Base-by-base conservation (phyloP, 768 basidiomycete genomes). In the Collybia mongolica region DNA sequence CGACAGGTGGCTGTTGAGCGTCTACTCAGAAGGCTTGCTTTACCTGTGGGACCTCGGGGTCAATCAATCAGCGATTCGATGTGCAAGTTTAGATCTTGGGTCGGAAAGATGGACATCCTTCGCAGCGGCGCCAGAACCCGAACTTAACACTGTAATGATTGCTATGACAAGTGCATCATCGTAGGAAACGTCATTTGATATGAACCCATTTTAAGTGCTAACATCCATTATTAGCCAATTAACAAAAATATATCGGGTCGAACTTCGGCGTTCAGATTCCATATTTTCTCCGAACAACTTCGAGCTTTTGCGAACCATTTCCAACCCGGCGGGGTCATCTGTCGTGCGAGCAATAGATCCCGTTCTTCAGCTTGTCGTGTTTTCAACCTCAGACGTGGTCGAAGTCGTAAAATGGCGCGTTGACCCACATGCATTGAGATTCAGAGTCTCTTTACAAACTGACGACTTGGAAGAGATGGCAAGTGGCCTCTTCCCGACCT, bases 1-100 rank as follows among this genome's bases (percentile, higher is more conserved):
- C 28, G 79, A 80, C 43, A 62, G 72, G 35, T 82, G 76, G 78
- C 62, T 82, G 17, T 57, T 81, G 11, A 68, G 69, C 11, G 62
- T 76, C 2, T 78, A 75, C 52, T 58, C 58, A 15, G 73, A 76
- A 49, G 74, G 77, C 3, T 49, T 64, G 1, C 55, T 76, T 1
- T 65, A 73, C 41, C 56, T 81, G 0, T 79, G 76, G 70, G 76
- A 80, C 54, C 56, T 68, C 11, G 22, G 55, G 23, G 49, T 53
- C 22, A 29, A 47, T 50, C 46, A 24, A 46, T 39, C 54, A 48
- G 23, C 52, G 51, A 20, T 47, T 55, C 1, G 51, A 39, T 18
- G 38, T 37, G 44, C 32, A 22, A 5, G 32, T 15, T 23, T 36
- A 14, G 11, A 22, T 29, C 38, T 54, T 22, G 57, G 39, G 20